phyloP scores from a whole-genome alignment of 2,329 filamentous ascomycete species.

The Xylaria sp. region DNA sequence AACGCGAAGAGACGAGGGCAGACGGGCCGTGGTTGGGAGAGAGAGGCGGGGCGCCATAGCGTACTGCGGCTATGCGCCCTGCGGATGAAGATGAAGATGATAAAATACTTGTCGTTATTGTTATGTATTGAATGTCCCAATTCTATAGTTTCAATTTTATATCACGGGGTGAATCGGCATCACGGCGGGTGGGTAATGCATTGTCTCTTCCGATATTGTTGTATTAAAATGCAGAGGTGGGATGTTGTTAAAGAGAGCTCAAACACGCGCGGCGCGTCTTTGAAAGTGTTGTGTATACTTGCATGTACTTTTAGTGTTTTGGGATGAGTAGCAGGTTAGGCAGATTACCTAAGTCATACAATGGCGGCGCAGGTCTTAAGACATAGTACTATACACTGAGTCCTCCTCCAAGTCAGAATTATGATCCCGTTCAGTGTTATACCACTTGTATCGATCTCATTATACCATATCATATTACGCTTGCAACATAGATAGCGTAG shows the following conservation, averaged over 20 bases:
- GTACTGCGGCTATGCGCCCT: constrained; percentile 7
- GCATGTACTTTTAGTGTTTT: constrained; percentile 9
- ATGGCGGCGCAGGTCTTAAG: not conserved
- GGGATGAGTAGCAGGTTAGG: not conserved
- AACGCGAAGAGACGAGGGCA: constrained; percentile 77
- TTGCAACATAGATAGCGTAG: not conserved
- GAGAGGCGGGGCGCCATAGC: constrained; percentile 66
- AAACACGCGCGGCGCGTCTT: constrained; percentile 30
- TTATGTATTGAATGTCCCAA: not conserved
- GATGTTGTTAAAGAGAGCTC: not conserved
- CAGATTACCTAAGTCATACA: not conserved
- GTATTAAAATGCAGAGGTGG: not conserved
- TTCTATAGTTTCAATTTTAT: not conserved
- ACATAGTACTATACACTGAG: not conserved
- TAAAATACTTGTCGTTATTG: not conserved
- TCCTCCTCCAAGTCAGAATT: not conserved
- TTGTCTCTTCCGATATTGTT: not conserved
- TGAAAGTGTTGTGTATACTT: not conserved
- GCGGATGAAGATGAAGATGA: not conserved
- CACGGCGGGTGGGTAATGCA: not conserved
- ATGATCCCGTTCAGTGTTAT: not conserved
- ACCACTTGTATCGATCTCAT: not conserved
- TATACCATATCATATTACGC: not conserved
- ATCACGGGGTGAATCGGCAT: not conserved
- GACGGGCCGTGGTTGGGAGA: constrained; percentile 75